phyloP scores from a whole-genome alignment of 805 yeast species.

The Metschnikowia bowlesiae region DNA sequence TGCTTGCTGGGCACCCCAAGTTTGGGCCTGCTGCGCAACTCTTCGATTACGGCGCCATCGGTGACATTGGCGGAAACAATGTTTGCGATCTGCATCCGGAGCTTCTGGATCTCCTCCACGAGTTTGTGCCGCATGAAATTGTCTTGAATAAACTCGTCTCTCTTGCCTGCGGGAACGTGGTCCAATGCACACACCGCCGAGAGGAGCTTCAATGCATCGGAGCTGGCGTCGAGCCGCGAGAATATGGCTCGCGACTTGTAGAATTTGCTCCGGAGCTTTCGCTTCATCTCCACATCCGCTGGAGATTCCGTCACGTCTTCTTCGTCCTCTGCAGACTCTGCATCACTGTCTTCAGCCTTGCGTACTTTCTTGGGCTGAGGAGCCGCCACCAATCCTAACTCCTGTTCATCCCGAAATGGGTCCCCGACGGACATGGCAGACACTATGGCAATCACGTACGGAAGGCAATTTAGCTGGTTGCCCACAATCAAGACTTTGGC shows the following conservation, averaged over 20 bases:
- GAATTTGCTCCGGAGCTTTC: constrained; percentile 47
- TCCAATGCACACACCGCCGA: constrained; percentile 87
- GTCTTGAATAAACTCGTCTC: constrained; percentile 45
- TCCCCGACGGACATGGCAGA: constrained; percentile 93
- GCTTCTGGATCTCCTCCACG: constrained; percentile 79
- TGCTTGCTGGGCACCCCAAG: constrained; percentile 61
- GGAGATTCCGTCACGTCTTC: constrained; percentile 33
- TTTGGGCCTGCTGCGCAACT: constrained; percentile 37
- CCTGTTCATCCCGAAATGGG: constrained; percentile 75
- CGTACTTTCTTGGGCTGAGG: constrained; percentile 10
- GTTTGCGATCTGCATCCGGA: constrained; percentile 73
- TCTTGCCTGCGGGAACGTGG: constrained; percentile 53
- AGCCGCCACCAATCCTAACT: constrained; percentile 49
- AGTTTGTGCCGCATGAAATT: constrained; percentile 73
- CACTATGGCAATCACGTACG: constrained; percentile 86
- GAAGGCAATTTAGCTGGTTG: constrained; percentile 79
- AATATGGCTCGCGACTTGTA: constrained; percentile 57
- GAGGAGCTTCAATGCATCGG: constrained; percentile 72
- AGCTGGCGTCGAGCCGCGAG: constrained; percentile 60
- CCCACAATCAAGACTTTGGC: constrained; percentile 87
- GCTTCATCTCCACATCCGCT: constrained; percentile 34
- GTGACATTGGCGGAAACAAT: constrained; percentile 66
- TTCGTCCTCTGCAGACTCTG: constrained; percentile 29
- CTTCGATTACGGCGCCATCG: constrained; percentile 53
- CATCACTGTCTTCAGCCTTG: constrained; percentile 30